phyloP scores from a whole-genome alignment of 2,329 filamentous ascomycete genomes.

The Calonectria montana region DNA sequence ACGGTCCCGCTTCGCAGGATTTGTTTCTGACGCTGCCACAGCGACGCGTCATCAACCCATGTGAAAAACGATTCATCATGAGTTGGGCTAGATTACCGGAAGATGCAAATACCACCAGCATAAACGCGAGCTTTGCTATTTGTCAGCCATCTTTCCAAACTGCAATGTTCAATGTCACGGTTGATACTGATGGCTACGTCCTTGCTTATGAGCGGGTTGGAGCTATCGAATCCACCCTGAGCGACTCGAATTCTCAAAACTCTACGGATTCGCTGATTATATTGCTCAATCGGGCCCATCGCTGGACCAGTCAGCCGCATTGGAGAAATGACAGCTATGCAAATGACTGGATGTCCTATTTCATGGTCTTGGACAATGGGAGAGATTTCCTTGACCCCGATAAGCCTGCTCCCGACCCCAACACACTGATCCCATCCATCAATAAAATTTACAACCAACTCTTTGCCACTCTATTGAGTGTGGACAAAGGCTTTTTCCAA shows the following conservation, averaged over 20 bases:
- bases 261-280: neutral
- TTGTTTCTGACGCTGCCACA: neutral
- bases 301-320: neutral
- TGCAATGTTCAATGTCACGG: conserved; percentile 2
- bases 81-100: neutral
- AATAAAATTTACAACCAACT: neutral
- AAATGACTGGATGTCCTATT: neutral
- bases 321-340: neutral
- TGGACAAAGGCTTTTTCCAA: neutral
- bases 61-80: neutral
- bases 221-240: neutral
- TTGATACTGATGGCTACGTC: neutral
- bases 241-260: neutral
- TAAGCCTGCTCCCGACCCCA: neutral
- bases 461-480: neutral
- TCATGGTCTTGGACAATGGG: neutral
- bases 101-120: neutral
- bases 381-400: neutral
- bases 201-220: neutral
- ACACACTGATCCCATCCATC: neutral
- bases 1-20: neutral
- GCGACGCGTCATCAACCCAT: neutral
- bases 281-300: neutral
- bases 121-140: neutral
- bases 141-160: neutral